These are phyloP conservation scores for Amanita pseudoporphyria DNA, from an alignment of 768 basidiomycete genomes.

Conservation along the genomic window DNA sequence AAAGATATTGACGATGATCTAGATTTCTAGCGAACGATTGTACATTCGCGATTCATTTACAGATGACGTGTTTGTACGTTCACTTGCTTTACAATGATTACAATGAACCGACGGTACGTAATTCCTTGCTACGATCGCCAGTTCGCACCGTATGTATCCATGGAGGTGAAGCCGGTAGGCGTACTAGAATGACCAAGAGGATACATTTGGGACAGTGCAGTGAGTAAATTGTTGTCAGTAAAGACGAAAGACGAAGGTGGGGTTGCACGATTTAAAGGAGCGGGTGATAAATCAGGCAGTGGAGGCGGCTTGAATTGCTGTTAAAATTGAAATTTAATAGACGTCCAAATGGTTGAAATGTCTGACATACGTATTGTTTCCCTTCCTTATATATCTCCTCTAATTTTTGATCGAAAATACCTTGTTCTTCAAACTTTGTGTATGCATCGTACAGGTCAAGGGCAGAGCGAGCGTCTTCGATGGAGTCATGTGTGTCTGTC, in stretches of 20 bases:
- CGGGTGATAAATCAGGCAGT: conserved; percentile 10
- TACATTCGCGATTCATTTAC: neutral
- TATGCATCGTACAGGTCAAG: conserved; percentile 79
- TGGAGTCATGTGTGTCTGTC: conserved; percentile 93
- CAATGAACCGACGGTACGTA: neutral
- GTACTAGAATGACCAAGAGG: conserved; percentile 2
- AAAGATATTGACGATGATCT: conserved; percentile 61
- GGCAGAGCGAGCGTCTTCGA: conserved; percentile 90
- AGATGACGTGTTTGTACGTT: neutral
- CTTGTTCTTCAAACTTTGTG: conserved; percentile 63
- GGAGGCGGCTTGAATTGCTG: conserved; percentile 54
- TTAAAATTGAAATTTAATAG: neutral
- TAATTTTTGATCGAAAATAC: conserved; percentile 77
- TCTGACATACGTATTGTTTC: conserved; percentile 48
- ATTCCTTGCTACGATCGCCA: conserved; percentile 1
- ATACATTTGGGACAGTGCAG: conserved; percentile 5
- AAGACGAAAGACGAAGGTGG: conserved; percentile 6
- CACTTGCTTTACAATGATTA: neutral
- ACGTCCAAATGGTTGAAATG: neutral
- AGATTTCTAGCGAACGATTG: conserved; percentile 30
- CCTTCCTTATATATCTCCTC: conserved; percentile 80
- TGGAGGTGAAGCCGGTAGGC: neutral
- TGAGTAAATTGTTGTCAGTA: conserved; percentile 1
- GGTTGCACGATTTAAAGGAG: neutral
- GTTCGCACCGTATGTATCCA: neutral